Conservation (phyloP, 2,329 filamentous ascomycete genomes). For the Phaeosphaeriaceae sp. region DNA sequence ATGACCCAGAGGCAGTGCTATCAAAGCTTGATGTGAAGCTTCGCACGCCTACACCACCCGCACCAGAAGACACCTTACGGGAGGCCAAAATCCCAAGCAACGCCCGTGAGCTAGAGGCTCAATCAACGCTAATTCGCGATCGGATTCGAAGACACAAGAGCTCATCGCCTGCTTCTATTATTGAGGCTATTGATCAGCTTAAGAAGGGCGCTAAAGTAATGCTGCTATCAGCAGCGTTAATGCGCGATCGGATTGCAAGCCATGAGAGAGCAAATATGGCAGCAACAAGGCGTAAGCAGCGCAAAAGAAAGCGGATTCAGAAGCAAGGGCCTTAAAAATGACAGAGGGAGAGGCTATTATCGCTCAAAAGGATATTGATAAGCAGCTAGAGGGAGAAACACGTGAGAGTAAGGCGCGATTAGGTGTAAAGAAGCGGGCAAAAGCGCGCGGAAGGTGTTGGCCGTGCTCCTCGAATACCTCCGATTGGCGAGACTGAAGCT, state of each 20-base stretch:
- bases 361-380: background rate
- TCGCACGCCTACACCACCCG: slow-evolving; percentile 13
- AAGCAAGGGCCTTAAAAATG: background rate
- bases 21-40: slow-evolving; percentile 40
- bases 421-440: too few relatives aligned
- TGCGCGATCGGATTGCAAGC: background rate
- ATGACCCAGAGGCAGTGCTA: slow-evolving; percentile 40
- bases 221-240: slow-evolving; percentile 1
- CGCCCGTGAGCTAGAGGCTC: slow-evolving; percentile 9
- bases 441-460: too few relatives aligned
- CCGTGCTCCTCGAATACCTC: too few relatives aligned
- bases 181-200: too few relatives aligned
- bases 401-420: too few relatives aligned
- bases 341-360: background rate
- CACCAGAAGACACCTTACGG: background rate
- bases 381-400: too few relatives aligned
- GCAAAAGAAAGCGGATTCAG: slow-evolving; percentile 4
- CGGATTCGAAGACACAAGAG: too few relatives aligned
- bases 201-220: too few relatives aligned
- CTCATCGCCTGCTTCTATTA: too few relatives aligned
- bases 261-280: slow-evolving; percentile 8
- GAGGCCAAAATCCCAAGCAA: slow-evolving; percentile 7
- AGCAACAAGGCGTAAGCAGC: slow-evolving; percentile 5
- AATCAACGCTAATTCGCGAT: too few relatives aligned
- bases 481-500: too few relatives aligned